Percentiles rank a stretch among this genome's conserved stretches.
phyloP scores from a whole-genome alignment of 495 filamentous ascomycete genomes.

The Talaromyces borbonicus region DNA sequence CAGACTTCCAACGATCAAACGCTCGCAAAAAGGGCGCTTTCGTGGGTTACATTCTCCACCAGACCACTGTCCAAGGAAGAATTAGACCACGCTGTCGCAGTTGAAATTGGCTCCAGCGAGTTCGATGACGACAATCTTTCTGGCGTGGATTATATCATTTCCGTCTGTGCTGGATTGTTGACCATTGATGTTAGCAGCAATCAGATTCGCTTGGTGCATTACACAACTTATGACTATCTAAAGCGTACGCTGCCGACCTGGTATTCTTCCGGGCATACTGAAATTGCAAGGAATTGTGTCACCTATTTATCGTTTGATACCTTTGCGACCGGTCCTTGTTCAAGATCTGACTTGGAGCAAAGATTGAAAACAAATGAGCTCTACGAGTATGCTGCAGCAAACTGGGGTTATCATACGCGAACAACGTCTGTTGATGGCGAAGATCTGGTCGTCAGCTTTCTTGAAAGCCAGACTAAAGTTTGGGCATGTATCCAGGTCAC shows the following conservation, averaged over 20 bases:
- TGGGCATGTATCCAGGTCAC: too few species aligned
- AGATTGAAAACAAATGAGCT: slow-evolving; percentile 13
- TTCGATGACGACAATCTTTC: slow-evolving; percentile 34
- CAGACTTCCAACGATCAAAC: neutral
- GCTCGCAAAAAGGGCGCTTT: slow-evolving; percentile 3
- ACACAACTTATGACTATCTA: slow-evolving; percentile 44
- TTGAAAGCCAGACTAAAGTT: too few species aligned
- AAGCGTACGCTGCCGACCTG: slow-evolving; percentile 12
- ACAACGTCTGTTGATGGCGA: too few species aligned
- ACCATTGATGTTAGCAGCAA: slow-evolving; percentile 33
- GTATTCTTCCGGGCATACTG: slow-evolving; percentile 11
- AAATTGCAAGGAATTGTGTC: slow-evolving; percentile 11
- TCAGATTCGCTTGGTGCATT: slow-evolving; percentile 41
- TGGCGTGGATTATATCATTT: slow-evolving; percentile 28
- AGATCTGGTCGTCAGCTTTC: too few species aligned
- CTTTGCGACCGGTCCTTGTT: slow-evolving; percentile 1
- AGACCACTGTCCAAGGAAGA: slow-evolving; percentile 31
- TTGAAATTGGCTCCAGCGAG: slow-evolving; percentile 16
- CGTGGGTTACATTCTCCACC: slow-evolving; percentile 15
- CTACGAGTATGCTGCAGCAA: slow-evolving; percentile 19
- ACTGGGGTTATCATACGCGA: slow-evolving; percentile 20
- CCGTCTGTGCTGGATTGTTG: slow-evolving; percentile 44
- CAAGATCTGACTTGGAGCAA: slow-evolving; percentile 7
- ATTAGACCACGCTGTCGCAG: slow-evolving; percentile 38
- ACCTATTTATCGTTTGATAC: slow-evolving; percentile 13